Evolutionary conservation across 768 basidiomycete genomes (phyloP), one percentile per base, ranked within the genome.

Genomic region (Lactarius trivialis): DNA sequence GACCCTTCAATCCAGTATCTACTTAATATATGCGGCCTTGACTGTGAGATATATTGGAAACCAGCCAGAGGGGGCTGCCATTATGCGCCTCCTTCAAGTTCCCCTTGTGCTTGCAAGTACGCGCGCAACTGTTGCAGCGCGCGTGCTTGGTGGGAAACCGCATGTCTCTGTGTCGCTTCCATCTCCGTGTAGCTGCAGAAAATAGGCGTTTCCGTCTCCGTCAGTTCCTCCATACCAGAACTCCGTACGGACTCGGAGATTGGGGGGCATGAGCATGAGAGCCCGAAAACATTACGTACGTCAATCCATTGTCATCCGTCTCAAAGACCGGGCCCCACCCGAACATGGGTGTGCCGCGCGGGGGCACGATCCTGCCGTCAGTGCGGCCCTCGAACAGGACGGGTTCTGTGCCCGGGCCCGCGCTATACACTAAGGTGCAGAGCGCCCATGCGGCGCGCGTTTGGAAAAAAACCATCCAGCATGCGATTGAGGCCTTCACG

Each of bases 391-490:
- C 95, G 59, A 91, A 91, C 9, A 91, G 73, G 52, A 94, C 76
- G 0, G 93, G 91, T 61, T 92, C 86, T 2, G 81, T 73, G 4
- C 82, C 83, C 75, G 94, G 93, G 0, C 93, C 93, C 0, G 86
- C 78, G 39, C 88, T 89, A 72, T 97, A 98, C 6, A 94, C 96
- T 68, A 98, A 98, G 2, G 96, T 98, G 75, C 96, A 98, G 8
- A 98, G 78, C 0, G 96, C 95, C 69, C 88, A 89, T 0, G 97
- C 97, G 14, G 80, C 83, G 60, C 82, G 89, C 1, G 84, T 88
- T 0, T 80, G 75, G 71, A 98, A n/a, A n/a, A n/a, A n/a, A 98
- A 12, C 85, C 84, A 11, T 75, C 81, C 19, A 98, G 82, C 70
- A 99, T 76, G 55, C 79, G 86, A 72, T 97, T 95, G 28, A 99